These are phyloP conservation scores for Tolypocladium ovalisporum DNA, from an alignment of 2,329 filamentous ascomycete species.

Conservation along the genomic window DNA sequence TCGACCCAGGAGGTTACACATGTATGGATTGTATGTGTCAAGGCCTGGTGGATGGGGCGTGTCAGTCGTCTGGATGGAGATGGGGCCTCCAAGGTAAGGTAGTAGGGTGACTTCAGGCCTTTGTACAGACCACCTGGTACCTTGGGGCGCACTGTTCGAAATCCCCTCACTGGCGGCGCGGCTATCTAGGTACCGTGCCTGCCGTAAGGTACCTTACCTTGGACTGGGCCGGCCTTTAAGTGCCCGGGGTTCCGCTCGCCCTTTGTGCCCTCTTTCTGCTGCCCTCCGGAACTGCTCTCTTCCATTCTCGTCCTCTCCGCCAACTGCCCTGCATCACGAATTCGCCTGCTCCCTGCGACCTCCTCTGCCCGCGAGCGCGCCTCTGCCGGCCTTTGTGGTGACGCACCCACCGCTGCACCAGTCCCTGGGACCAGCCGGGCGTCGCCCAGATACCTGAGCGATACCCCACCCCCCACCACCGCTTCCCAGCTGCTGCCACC, in stretches of 20 bases:
- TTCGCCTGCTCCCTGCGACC: not conserved
- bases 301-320: not conserved
- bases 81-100: too few species aligned
- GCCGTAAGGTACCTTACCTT: too few species aligned
- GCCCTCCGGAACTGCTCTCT: not conserved
- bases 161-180: not conserved
- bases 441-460: not conserved
- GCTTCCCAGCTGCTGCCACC: not conserved
- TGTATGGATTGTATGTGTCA: not conserved
- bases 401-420: not conserved
- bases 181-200: not conserved
- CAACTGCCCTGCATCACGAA: not conserved
- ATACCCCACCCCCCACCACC: slow-evolving; percentile 1
- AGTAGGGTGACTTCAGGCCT: too few species aligned
- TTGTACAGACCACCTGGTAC: not conserved
- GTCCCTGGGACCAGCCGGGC: not conserved
- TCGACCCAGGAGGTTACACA: not conserved
- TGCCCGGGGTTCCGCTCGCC: not conserved
- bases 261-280: too few species aligned
- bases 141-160: not conserved
- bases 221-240: not conserved
- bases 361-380: not conserved
- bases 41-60: not conserved
- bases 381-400: not conserved
- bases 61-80: not conserved